Evolutionary conservation across 2,329 filamentous ascomycete species (phyloP), one percentile per base, ranked within the genome.

Genomic region (Fusarium algeriense): DNA sequence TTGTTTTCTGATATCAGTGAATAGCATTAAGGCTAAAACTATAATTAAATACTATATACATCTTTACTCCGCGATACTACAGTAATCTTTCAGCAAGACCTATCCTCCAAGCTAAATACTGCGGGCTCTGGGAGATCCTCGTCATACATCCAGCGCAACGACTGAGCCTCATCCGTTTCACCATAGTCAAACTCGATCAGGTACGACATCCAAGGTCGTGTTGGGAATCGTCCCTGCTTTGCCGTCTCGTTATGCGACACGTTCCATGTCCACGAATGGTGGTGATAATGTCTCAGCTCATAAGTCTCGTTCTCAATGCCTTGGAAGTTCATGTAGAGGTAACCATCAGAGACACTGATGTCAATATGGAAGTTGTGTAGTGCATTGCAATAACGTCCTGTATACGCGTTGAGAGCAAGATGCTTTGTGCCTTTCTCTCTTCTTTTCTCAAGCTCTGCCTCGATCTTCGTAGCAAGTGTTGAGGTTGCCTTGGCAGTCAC

Each of bases 331-430:
- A 55, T 55, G n/a, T 12, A 34, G 6, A 44, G 38, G 1, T 11
- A 26, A 6, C 7, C 4, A 4, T 34, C 0, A 1, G 1, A 6
- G 0, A 55, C 0, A 2, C 1, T 15, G 7, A 55, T n/a, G 0
- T 55, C 4, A 1, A 44, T 44, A 7, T 5, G 8, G 5, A 34
- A 44, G 17, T 44, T 55, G 2, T 1, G n/a, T 11, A 55, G 28
- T 2, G 17, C 3, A 8, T 55, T 55, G 28, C 28, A 55, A 5
- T 44, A 55, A 8, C 4, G 15, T 0, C 28, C n/a, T 7, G n/a
- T 26, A 4, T 55, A 44, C 9, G 14, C 4, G 10, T 44, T 7
- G 15, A 26, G 38, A 2, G 14, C 6, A 11, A 44, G 13, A 23
- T 12, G 28, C 0, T n/a, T 9, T 6, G 52, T 55, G 3, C n/a